Evolutionary conservation across 441 rosid genomes (phyloP), one percentile per base, ranked within the genome.

Genomic region (Arabidopsis lyrata): DNA sequence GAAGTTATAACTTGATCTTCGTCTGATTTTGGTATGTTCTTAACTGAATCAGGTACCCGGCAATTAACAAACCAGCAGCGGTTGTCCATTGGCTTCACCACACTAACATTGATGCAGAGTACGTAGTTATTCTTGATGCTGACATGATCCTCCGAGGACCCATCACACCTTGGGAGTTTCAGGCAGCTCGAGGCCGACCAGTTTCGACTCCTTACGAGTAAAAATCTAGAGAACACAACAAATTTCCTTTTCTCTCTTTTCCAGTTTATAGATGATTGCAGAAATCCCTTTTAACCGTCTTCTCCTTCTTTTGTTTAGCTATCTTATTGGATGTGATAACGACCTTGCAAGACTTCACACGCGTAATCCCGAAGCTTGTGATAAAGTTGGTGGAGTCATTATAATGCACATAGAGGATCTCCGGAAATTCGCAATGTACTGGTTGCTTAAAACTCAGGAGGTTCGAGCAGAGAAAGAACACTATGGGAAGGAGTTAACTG

Each of bases 201-300:
- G 99, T 93, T 79, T 95, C 99, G 78, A 95, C 99, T 78, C 99
- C 98, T 61, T 93, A 95, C 4, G 97, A 91, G 99, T 93, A 93
- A 92, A 82, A 39, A 50, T 15, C 20, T 44, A 6, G 49, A 47
- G 48, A 44, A 44, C 27, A 44, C 3, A 44, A 66, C 63, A 29
- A 71, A 18, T 16, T 16, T 48, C 12, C 1, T 15, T 47, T 47
- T 15, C 20, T n/a, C 49, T n/a, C 20, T 16, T 8, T 48, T 18
- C 27, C 24, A 48, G 3, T 48, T 16, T 48, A 48, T 16, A 48
- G 53, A 70, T 44, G 35, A 39, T 74, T 75, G 48, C 5, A 8
- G 42, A 27, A 55, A 58, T 13, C 63, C 2, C n/a, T 3, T 15
- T 39, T 15, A n/a, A 42, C 32, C 20, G 7, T 16, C 11, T 58